Conservation (phyloP, 106 monocot species). For the Dendrobium chrysotoxum region DNA sequence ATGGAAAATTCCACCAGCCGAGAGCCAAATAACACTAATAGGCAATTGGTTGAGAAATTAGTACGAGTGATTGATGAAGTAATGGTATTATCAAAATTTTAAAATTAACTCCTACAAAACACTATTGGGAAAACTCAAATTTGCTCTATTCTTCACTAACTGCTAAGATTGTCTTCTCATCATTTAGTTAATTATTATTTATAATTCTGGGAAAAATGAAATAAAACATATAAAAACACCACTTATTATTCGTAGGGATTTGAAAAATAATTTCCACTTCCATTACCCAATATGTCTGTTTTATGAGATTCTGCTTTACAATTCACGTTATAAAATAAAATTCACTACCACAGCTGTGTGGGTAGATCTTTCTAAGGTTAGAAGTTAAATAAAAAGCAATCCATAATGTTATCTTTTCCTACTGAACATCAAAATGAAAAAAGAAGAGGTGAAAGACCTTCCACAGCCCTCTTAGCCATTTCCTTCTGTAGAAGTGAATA, state of each 20-base stretch:
- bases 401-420: neutral
- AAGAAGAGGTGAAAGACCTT: conserved; percentile 37
- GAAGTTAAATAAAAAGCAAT: neutral
- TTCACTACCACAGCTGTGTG: neutral
- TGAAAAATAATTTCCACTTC: neutral
- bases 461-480: conserved; percentile 34
- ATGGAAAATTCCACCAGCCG: neutral
- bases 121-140: neutral
- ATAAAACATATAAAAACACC: neutral
- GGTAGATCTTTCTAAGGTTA: neutral
- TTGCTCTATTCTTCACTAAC: neutral
- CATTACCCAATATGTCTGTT: neutral
- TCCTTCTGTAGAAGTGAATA: conserved; percentile 64
- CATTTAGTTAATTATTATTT: neutral
- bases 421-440: neutral
- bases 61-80: neutral
- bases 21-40: neutral
- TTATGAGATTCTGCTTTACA: neutral
- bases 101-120: neutral
- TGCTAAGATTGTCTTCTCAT: neutral
- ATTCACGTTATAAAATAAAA: neutral
- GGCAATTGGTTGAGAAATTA: neutral
- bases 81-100: neutral
- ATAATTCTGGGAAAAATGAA: neutral
- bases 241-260: neutral